Evolutionary conservation across 2,329 filamentous ascomycete species (phyloP), one percentile per base, ranked within the genome.

Genomic region (Aspergillus pseudoviridinutans): DNA sequence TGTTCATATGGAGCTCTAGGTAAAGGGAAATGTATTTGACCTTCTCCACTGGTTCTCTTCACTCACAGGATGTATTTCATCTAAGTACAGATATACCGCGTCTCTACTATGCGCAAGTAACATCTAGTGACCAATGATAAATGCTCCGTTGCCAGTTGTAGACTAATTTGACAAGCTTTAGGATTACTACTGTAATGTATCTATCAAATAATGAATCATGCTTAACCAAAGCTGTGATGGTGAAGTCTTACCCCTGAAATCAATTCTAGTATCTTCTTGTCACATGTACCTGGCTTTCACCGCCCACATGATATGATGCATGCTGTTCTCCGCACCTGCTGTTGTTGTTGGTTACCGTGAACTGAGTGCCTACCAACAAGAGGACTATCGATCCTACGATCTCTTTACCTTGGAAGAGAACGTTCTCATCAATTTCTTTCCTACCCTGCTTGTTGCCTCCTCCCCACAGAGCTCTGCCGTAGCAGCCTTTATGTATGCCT

Each of bases 401-500:
- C 25, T 44, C 46, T 20, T 25, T 27, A 54, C 47, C 50, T 50
- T 8, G 5, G 25, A 35, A n/a, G 20, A 17, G 12, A 38, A 24
- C 29, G n/a, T 12, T 25, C 29, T 51, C 35, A 29, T 14, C 35
- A 22, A 25, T 42, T 46, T 47, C n/a, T 20, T 38, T 47, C 17
- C 17, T 38, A 29, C 35, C 49, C 24, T 2, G 10, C 29, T 50
- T 25, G 46, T 41, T 27, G 28, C 55, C 47, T 42, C 49, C 22
- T 49, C 58, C 28, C 14, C 50, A 50, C 35, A 6, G 46, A 27
- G 29, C 55, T 47, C 42, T 46, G 24, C 47, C 12, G 50, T 20
- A 44, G 28, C 44, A 51, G 59, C 64, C 61, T 69, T 68, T 63
- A 68, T 74, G 64, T 67, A 92, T 93, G 89, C 80, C 83, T 75